phyloP scores from a whole-genome alignment of 1,284 basidiomycete species.

The Ceratobasidium sp. region DNA sequence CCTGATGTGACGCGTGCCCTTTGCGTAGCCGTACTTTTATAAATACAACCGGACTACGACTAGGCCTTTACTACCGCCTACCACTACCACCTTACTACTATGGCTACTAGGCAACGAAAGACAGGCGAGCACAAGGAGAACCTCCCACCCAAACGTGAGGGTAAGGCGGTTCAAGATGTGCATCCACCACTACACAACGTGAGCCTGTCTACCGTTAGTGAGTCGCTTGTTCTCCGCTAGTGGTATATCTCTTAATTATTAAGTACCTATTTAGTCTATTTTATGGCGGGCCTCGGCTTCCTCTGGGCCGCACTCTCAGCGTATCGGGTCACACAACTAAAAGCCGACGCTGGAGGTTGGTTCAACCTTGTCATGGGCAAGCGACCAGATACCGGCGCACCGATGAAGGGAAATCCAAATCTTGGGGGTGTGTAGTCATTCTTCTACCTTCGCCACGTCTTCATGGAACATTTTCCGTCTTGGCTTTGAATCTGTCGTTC shows the following conservation, averaged over 20 bases:
- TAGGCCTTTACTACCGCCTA: background rate
- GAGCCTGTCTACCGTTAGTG: constrained; percentile 34
- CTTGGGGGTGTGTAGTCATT: constrained; percentile 22
- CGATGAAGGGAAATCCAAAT: constrained; percentile 39
- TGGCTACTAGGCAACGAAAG: constrained; percentile 27
- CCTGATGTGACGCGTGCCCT: background rate
- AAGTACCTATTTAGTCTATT: constrained; percentile 44
- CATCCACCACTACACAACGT: constrained; percentile 27
- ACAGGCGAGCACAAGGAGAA: constrained; percentile 25
- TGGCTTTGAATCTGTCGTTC: background rate
- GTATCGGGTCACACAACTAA: constrained; percentile 48
- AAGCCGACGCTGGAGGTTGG: constrained; percentile 49
- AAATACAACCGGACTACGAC: background rate
- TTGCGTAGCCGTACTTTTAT: background rate
- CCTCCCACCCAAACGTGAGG: constrained; percentile 45
- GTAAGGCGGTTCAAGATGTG: constrained; percentile 37
- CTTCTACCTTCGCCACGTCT: background rate
- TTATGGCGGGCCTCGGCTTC: constrained; percentile 39
- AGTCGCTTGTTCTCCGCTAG: background rate
- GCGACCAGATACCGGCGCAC: constrained; percentile 44
- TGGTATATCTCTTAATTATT: constrained; percentile 7
- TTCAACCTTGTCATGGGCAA: constrained; percentile 48
- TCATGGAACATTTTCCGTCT: background rate
- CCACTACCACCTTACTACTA: background rate
- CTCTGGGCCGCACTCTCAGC: constrained; percentile 46